Percentiles rank a stretch among this genome's conserved stretches.
These are phyloP conservation scores for Sarocladium brachiariae DNA, from an alignment of 2,329 filamentous ascomycete genomes.

Conservation along the genomic window DNA sequence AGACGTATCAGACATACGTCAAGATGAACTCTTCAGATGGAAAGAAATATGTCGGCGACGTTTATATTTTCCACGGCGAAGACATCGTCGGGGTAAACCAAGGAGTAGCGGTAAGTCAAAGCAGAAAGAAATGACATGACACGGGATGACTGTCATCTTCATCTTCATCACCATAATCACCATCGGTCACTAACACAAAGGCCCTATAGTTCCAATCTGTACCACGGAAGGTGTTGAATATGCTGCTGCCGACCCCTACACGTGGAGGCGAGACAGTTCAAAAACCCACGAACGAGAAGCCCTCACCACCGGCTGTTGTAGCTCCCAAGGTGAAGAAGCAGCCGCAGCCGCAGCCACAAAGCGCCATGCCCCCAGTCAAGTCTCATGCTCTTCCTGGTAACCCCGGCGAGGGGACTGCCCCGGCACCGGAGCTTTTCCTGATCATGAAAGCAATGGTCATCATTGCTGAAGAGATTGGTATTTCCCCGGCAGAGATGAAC, in stretches of 20 bases:
- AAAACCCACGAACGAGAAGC: background rate
- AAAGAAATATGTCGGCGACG: slow-evolving; percentile 35
- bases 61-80: slow-evolving; percentile 47
- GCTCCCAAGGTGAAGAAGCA: background rate
- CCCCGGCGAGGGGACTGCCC: too few species aligned
- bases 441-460: too few species aligned
- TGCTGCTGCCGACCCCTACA: background rate
- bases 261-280: too few species aligned
- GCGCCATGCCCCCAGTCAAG: too few species aligned
- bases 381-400: too few species aligned
- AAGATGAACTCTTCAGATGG: slow-evolving; percentile 48
- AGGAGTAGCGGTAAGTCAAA: too few species aligned
- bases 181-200: background rate
- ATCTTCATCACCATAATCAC: background rate
- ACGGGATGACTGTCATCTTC: background rate
- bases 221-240: background rate
- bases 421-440: too few species aligned
- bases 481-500: too few species aligned
- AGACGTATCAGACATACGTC: slow-evolving; percentile 50
- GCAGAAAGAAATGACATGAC: background rate
- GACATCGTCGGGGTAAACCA: slow-evolving; percentile 27
- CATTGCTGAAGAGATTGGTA: too few species aligned
- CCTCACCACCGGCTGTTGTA: background rate
- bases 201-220: background rate
- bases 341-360: too few species aligned